Base-by-base conservation (phyloP, 2,329 filamentous ascomycete species). In the Madurella fahalii region DNA sequence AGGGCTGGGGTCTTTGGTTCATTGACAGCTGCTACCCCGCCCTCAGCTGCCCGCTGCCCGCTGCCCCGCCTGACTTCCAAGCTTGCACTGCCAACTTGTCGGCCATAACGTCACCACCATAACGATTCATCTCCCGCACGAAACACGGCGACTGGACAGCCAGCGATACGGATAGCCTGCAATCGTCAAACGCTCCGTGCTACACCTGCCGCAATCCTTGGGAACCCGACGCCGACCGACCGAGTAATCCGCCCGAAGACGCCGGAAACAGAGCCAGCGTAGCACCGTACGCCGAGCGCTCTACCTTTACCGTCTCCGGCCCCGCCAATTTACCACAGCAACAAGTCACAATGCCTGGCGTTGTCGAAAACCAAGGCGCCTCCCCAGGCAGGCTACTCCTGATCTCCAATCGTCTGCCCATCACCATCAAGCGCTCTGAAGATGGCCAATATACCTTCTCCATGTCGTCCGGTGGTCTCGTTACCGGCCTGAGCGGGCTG, bases 381-480 rank as follows among this genome's bases (percentile, higher is more conserved):
- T 37, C 50, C 30, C 56, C 60, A 7, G 77, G 77, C 59, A 75
- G 82, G 60, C 79, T 96, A 50, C 82, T 96, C 49, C 85, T 97
- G 46, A 86, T 96, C 64, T 96, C 93, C 37, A 99, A 99, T 71
- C 89, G 94, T 52, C 81, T 97, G 41, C 93, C 94, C 55, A 95
- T 97, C 71, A 97, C 93, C 61, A 95, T 97, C 75, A 96, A 96
- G 76, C 87, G 90, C 63, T 87, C 87, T 50, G 90, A 94, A 50
- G 90, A 96, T 77, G 92, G 90, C 66, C 87, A 87, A 70, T 99
- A 96, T 76, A 83, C 86, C 67, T 96, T 95, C 72, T 90, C 88
- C 69, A 96, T 96, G 89, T 97, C 93, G 45, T 97, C 94, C 2
- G 94, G 94, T 54, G 94, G 94, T 40, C 82, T 99, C 40, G 94